Evolutionary conservation across 495 filamentous ascomycete species (phyloP).

Genomic region (Penicillium argentinense): DNA sequence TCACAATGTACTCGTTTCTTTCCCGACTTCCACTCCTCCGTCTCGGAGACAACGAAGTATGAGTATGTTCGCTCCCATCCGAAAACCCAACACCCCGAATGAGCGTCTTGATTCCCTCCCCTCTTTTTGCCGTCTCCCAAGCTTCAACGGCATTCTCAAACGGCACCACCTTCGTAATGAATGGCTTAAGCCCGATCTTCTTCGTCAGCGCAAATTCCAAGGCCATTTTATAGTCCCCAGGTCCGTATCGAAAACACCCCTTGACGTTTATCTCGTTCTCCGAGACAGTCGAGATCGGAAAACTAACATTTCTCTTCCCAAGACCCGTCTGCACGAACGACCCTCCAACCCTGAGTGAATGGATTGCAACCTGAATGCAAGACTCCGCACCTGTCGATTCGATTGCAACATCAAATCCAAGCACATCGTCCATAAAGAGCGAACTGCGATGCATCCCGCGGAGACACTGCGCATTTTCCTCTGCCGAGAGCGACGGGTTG

Average conservation of each 20-base stretch:
- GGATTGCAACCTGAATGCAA: conserved; percentile 71
- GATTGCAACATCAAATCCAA: conserved; percentile 74
- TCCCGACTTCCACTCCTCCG: too few relatives aligned
- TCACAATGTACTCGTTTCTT: neutral
- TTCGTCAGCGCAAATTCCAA: conserved; percentile 65
- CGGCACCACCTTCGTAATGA: conserved; percentile 67
- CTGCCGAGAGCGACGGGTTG: conserved; percentile 14
- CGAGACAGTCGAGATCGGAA: conserved; percentile 80
- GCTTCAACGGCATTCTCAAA: conserved; percentile 76
- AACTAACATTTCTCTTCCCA: conserved; percentile 71
- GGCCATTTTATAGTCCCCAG: conserved; percentile 77
- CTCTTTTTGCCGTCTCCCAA: conserved; percentile 73
- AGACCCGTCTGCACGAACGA: conserved; percentile 85
- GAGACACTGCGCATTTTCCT: conserved; percentile 36
- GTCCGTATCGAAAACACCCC: conserved; percentile 80
- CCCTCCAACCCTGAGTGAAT: conserved; percentile 69
- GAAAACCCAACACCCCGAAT: conserved; percentile 58
- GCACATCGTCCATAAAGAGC: conserved; percentile 10
- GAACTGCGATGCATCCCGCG: conserved; percentile 6
- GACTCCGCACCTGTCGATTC: conserved; percentile 81
- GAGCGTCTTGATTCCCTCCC: conserved; percentile 80
- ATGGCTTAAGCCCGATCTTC: conserved; percentile 65
- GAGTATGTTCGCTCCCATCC: neutral
- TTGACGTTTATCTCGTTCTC: conserved; percentile 79
- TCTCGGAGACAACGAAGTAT: neutral